A percentile compares a stretch with the other conserved stretches of the same genome.
Conservation (phyloP, 106 monocot genomes). For the Allium sativum region DNA sequence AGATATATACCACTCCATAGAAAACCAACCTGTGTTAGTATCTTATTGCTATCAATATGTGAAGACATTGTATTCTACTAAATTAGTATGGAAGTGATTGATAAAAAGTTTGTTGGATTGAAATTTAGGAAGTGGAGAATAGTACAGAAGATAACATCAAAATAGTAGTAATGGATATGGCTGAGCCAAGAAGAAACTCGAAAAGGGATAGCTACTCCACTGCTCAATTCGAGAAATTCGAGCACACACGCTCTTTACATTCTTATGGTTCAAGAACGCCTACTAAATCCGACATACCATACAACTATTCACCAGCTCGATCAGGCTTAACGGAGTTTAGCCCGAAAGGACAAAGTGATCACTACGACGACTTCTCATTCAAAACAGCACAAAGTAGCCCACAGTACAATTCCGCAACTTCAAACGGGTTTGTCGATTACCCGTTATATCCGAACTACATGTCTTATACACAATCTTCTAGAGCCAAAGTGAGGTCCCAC, state of each 20-base stretch:
- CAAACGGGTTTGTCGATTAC: constrained; percentile 6
- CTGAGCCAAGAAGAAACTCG: constrained; percentile 23
- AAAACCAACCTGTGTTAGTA: background rate
- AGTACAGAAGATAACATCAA: constrained; percentile 38
- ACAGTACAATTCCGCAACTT: constrained; percentile 22
- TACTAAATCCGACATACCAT: constrained; percentile 11
- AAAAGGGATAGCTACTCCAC: constrained; percentile 31
- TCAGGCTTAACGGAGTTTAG: constrained; percentile 38
- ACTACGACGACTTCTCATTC: constrained; percentile 44
- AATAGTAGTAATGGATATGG: constrained; percentile 56
- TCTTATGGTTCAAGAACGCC: background rate
- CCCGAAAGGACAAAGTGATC: constrained; percentile 39
- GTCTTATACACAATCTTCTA: constrained; percentile 73
- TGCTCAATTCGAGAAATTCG: constrained; percentile 10
- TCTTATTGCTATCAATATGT: background rate
- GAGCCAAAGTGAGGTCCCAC: constrained; percentile 50
- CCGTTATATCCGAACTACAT: constrained; percentile 49
- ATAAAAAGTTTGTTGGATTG: background rate
- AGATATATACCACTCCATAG: background rate
- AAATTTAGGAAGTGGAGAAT: constrained; percentile 45
- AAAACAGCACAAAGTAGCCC: constrained; percentile 42
- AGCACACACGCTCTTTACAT: constrained; percentile 15
- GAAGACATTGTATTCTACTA: background rate
- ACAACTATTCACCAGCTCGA: constrained; percentile 31
- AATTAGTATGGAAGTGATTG: background rate